Conservation (phyloP, 2,329 filamentous ascomycete genomes). For the Phialemonium atrogriseum region DNA sequence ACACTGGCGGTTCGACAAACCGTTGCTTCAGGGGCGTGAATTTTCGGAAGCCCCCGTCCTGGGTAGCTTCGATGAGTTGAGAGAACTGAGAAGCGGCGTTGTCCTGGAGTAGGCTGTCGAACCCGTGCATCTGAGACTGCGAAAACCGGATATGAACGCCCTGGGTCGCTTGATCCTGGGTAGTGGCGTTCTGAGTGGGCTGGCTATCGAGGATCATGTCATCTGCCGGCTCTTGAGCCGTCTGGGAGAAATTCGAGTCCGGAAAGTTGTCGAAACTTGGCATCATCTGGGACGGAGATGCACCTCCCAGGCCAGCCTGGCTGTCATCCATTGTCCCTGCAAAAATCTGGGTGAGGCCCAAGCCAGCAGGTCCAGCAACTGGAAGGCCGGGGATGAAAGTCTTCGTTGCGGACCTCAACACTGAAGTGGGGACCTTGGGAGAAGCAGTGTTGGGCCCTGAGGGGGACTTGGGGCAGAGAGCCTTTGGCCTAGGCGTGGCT, state of each 20-base stretch:
- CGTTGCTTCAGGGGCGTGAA: conserved; percentile 63
- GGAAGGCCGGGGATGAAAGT: conserved; percentile 62
- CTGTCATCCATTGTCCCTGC: conserved; percentile 76
- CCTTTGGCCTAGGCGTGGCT: conserved; percentile 42
- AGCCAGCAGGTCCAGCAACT: conserved; percentile 48
- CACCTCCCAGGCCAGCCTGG: conserved; percentile 25
- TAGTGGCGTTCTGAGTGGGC: conserved; percentile 28
- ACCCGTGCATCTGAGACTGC: conserved; percentile 51
- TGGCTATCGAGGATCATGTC: conserved; percentile 42
- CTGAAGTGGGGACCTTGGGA: conserved; percentile 51
- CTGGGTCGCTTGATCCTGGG: conserved; percentile 25
- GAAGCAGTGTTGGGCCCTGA: conserved; percentile 34
- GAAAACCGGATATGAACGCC: conserved; percentile 41
- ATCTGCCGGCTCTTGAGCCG: conserved; percentile 46
- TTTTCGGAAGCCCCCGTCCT: conserved; percentile 69
- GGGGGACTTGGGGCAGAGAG: conserved; percentile 30
- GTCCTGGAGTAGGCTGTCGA: conserved; percentile 46
- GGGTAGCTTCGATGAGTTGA: conserved; percentile 66
- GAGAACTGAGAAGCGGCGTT: conserved; percentile 52
- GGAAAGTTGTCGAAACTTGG: conserved; percentile 50
- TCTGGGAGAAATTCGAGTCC: conserved; percentile 53
- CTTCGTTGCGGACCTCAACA: conserved; percentile 61
- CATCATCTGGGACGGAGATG: conserved; percentile 39
- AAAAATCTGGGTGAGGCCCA: conserved; percentile 85
- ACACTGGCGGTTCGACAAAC: conserved; percentile 56